Base-by-base conservation (phyloP, 331 rosid genomes). In the Malus hybrid region DNA sequence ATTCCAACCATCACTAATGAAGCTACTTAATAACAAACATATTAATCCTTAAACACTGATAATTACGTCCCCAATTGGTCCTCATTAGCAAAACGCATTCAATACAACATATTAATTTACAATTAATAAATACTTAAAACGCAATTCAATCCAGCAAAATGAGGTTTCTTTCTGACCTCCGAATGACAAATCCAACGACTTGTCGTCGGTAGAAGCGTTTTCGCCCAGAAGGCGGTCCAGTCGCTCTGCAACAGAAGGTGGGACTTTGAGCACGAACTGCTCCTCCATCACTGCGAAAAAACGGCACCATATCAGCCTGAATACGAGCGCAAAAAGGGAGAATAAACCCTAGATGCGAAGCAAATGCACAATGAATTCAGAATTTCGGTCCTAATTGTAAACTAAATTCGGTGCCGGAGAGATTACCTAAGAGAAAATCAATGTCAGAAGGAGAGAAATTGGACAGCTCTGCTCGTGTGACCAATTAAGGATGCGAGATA, bases 211-310 rank as follows among this genome's bases (percentile, higher is more conserved):
- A 31, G 97, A 84, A 42, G 88, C 73, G 66, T 80, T 83, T 73
- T 91, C 97, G 76, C 81, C 86, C 31, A 93, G 54, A 76, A 93
- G 87, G 44, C 86, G 89, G 39, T 93, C 96, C 48, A 93, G 80
- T 70, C 86, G 83, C 83, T 93, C 98, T 1, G 98, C 96, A 75
- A 93, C 77, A 24, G 90, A 83, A 1, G 93, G 98, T 59, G 97
- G 90, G 80, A 90, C 97, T 78, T 93, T 80, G 59, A 87, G 86
- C 29, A 85, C 80, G 82, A 89, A 89, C 59, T 89, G 91, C 86
- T 89, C 93, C 69, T 89, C 93, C 91, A 89, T 88, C 39, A 39
- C 85, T 83, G 50, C 65, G 70, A 72, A n/a, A 57, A 22, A 15
- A 39, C 64, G 69, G 57, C 56, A 22, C 48, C 34, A 24, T 20